Conservation (phyloP, 768 basidiomycete genomes). For the Phallus indusiatus region DNA sequence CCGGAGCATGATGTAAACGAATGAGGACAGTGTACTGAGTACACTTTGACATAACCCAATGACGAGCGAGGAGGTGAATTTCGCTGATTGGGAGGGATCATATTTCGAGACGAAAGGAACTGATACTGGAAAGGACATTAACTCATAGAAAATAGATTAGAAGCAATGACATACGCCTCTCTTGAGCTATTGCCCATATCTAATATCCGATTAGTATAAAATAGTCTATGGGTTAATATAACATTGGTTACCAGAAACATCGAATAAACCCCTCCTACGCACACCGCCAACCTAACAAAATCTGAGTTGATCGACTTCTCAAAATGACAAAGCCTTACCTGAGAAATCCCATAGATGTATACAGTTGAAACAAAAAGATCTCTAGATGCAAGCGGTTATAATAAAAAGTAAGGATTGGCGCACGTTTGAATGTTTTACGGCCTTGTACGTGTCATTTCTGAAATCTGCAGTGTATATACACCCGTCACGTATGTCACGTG, state of each 20-base stretch:
- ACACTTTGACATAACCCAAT: slow-evolving; percentile 79
- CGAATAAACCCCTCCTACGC: slow-evolving; percentile 82
- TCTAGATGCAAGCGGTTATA: no score
- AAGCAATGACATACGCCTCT: slow-evolving; percentile 53
- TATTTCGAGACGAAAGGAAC: slow-evolving; percentile 72
- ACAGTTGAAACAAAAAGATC: neutral
- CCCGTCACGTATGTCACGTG: neutral
- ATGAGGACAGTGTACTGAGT: slow-evolving; percentile 64
- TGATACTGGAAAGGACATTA: slow-evolving; percentile 44
- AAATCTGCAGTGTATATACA: neutral
- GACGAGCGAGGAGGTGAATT: slow-evolving; percentile 80
- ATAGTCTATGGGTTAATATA: neutral
- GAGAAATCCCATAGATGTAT: neutral
- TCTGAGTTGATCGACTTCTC: neutral
- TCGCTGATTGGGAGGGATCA: slow-evolving; percentile 44
- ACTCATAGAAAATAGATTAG: neutral
- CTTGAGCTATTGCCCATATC: slow-evolving; percentile 93
- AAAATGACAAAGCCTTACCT: neutral
- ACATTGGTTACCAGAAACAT: slow-evolving; percentile 72
- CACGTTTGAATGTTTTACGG: neutral
- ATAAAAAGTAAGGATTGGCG: neutral
- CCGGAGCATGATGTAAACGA: slow-evolving; percentile 64
- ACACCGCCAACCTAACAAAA: slow-evolving; percentile 52
- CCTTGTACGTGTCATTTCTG: neutral
- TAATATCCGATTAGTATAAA: slow-evolving; percentile 21